Conservation (phyloP, 2,329 filamentous ascomycete genomes). For the Apiospora aurea region DNA sequence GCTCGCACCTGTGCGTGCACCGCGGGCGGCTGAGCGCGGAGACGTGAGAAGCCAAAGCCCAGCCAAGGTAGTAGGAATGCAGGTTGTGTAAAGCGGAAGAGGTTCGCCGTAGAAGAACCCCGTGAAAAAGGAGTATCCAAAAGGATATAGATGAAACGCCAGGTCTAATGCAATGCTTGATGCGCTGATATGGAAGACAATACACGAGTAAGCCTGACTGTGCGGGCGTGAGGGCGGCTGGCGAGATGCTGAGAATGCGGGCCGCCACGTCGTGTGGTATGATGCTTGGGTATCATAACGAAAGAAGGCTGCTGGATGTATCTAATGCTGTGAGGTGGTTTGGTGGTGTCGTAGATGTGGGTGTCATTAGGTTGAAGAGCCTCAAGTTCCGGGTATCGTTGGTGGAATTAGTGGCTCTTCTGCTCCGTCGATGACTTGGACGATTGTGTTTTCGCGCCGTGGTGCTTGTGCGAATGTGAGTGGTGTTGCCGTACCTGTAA, state of each 20-base stretch:
- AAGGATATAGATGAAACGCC: conserved; percentile 6
- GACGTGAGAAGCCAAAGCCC: background rate
- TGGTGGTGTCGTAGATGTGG: background rate
- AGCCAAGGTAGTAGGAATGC: background rate
- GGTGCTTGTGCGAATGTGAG: conserved; percentile 35
- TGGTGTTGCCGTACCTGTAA: conserved; percentile 35
- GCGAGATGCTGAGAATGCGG: background rate
- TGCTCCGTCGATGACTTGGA: conserved; percentile 35
- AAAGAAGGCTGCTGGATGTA: conserved; percentile 17
- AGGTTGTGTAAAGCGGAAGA: background rate
- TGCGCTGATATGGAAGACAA: conserved; percentile 18
- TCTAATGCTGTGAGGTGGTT: conserved; percentile 12
- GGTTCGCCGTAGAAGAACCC: background rate
- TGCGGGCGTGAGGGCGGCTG: background rate
- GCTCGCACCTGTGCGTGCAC: conserved; percentile 1
- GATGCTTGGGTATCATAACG: conserved; percentile 20
- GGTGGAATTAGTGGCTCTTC: conserved; percentile 34
- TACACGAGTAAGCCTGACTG: conserved; percentile 20
- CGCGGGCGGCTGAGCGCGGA: background rate
- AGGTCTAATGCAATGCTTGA: conserved; percentile 22
- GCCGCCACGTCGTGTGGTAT: conserved; percentile 9
- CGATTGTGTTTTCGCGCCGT: conserved; percentile 29
- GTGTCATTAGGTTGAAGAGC: conserved; percentile 27
- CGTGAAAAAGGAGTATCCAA: conserved; percentile 4
- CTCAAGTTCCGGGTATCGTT: background rate